Conservation (phyloP, 257 asterid genomes). For the Phtheirospermum japonicum region DNA sequence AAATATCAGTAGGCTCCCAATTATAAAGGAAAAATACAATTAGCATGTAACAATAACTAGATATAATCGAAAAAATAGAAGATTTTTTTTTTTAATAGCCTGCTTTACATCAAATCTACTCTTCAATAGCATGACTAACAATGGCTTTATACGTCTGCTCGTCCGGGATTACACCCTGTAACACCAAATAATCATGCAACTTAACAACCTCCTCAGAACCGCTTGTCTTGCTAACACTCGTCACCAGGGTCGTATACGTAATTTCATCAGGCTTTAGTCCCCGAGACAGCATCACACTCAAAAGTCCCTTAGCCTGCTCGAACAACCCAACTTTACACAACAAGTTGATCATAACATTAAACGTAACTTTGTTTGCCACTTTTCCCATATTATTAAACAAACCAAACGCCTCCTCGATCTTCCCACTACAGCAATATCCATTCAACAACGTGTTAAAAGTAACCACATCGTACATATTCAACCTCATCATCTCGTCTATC, state of each 20-base stretch:
- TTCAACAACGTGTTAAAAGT: slow-evolving; percentile 59
- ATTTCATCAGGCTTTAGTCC: slow-evolving; percentile 50
- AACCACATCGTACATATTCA: slow-evolving; percentile 44
- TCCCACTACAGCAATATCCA: slow-evolving; percentile 49
- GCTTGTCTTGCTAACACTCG: slow-evolving; percentile 36
- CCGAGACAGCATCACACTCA: slow-evolving; percentile 43
- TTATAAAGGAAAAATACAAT: background rate
- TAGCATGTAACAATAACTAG: background rate
- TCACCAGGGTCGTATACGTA: slow-evolving; percentile 54
- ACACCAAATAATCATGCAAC: slow-evolving; percentile 58
- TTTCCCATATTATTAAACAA: slow-evolving; percentile 53
- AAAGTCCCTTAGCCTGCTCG: slow-evolving; percentile 49
- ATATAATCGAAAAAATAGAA: slow-evolving; percentile 17
- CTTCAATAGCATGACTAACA: slow-evolving; percentile 38
- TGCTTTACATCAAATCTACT: background rate
- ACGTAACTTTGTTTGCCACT: slow-evolving; percentile 47
- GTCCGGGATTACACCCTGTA: slow-evolving; percentile 48
- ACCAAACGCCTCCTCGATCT: slow-evolving; percentile 41
- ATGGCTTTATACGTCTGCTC: slow-evolving; percentile 40
- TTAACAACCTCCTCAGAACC: slow-evolving; percentile 48
- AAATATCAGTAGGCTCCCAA: background rate
- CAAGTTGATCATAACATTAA: slow-evolving; percentile 53
- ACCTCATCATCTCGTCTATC: slow-evolving; percentile 42
- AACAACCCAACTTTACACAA: slow-evolving; percentile 54
- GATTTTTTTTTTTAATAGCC: too few species aligned